A percentile compares a stretch with the other conserved stretches of the same genome.
Conservation (phyloP, 139 green algal species). For the Haematococcus lacustris region DNA sequence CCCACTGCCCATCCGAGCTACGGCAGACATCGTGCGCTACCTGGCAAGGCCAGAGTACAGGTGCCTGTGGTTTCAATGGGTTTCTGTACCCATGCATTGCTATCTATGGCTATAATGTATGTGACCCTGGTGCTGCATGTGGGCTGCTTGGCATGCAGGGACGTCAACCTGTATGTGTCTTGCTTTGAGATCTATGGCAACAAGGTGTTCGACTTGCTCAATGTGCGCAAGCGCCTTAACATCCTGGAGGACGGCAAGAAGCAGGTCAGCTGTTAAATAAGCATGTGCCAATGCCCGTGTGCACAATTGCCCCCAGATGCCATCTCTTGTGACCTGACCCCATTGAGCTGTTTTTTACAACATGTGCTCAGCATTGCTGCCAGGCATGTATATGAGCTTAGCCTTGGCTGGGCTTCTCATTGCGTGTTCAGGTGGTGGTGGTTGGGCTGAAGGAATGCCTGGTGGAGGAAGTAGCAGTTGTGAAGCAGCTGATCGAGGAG, state of each 20-base stretch:
- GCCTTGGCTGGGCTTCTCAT: too few relatives aligned
- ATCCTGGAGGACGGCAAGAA: slow-evolving; percentile 89
- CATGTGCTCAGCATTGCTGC: not conserved
- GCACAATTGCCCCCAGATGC: too few relatives aligned
- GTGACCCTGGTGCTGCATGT: too few relatives aligned
- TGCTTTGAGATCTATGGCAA: slow-evolving; percentile 98
- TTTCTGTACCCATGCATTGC: too few relatives aligned
- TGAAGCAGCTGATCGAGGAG: slow-evolving; percentile 77
- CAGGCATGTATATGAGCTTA: too few relatives aligned
- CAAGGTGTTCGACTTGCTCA: slow-evolving; percentile 94
- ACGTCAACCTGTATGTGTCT: slow-evolving; percentile 56
- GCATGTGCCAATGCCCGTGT: not conserved
- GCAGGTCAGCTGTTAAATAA: slow-evolving; percentile 49
- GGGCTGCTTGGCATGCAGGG: too few relatives aligned
- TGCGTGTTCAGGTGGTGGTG: slow-evolving; percentile 63
- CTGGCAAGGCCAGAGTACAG: slow-evolving; percentile 50
- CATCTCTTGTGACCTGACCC: too few relatives aligned
- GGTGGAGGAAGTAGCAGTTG: slow-evolving; percentile 37
- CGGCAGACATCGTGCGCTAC: slow-evolving; percentile 75
- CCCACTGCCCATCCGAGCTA: slow-evolving; percentile 84
- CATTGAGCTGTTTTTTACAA: too few relatives aligned
- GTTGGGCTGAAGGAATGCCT: slow-evolving; percentile 71
- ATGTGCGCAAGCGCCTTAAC: slow-evolving; percentile 78
- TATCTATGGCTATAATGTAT: too few relatives aligned
- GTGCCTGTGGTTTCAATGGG: slow-evolving; percentile 27